Conservation (phyloP, 148 eudicot genomes). For the Silene conica region DNA sequence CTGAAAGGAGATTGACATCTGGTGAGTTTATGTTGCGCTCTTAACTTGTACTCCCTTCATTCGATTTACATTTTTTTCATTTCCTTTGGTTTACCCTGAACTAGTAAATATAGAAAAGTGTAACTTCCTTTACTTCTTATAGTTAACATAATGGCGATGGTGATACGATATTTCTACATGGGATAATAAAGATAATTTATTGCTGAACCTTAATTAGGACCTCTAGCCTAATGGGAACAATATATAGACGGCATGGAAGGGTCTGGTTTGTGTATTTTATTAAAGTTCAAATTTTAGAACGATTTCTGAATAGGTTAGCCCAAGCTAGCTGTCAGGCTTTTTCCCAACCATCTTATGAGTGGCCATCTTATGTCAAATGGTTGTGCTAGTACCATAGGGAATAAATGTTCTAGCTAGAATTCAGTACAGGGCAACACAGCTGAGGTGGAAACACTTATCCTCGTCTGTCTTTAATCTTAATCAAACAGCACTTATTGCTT, state of each 20-base stretch:
- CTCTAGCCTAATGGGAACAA: too few relatives aligned
- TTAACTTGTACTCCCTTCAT: background rate
- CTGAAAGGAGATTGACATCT: constrained; percentile 42
- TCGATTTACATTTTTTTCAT: background rate
- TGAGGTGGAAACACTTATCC: background rate
- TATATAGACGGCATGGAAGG: too few relatives aligned
- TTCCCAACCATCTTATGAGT: too few relatives aligned
- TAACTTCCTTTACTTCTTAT: too few relatives aligned
- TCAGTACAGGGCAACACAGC: background rate
- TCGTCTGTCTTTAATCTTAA: background rate
- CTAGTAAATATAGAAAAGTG: too few relatives aligned
- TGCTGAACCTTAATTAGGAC: too few relatives aligned
- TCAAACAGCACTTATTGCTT: background rate
- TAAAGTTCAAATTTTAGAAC: background rate
- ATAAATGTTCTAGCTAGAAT: background rate
- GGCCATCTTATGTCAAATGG: background rate
- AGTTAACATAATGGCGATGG: too few relatives aligned
- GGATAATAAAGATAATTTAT: too few relatives aligned
- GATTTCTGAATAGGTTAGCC: constrained; percentile 2
- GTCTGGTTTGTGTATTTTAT: background rate
- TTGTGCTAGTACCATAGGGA: background rate
- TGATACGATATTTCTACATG: too few relatives aligned
- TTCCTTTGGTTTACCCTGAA: too few relatives aligned
- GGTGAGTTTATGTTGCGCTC: constrained; percentile 39
- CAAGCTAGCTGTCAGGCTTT: too few relatives aligned